These are phyloP conservation scores for Macrotyloma uniflorum DNA, from an alignment of 306 rosid species.

Conservation along the genomic window DNA sequence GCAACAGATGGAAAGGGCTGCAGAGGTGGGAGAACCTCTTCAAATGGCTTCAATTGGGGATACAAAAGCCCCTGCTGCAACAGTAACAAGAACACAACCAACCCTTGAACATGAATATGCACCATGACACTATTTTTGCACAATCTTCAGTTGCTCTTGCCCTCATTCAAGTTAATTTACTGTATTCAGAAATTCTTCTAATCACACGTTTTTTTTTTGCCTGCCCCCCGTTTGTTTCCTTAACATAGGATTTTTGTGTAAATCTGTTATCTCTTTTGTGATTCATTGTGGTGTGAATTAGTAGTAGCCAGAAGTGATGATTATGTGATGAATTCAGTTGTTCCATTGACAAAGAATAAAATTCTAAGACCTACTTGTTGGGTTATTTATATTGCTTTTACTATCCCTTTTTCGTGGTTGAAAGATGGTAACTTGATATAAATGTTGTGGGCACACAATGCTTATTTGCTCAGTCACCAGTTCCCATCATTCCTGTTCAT, in stretches of 20 bases:
- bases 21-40: slow-evolving; percentile 89
- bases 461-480: slow-evolving; percentile 19
- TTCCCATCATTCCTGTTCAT: slow-evolving; percentile 34
- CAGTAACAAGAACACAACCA: slow-evolving; percentile 88
- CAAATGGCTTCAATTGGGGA: slow-evolving; percentile 79
- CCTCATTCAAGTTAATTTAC: slow-evolving; percentile 56
- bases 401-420: slow-evolving; percentile 33
- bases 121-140: slow-evolving; percentile 62
- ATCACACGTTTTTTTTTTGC: slow-evolving; percentile 36
- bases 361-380: slow-evolving; percentile 38
- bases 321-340: slow-evolving; percentile 64
- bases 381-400: slow-evolving; percentile 24
- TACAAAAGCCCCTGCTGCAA: slow-evolving; percentile 90
- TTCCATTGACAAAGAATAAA: slow-evolving; percentile 60
- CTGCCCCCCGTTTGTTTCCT: slow-evolving; percentile 37
- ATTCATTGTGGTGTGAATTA: slow-evolving; percentile 69
- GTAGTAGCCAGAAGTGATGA: slow-evolving; percentile 61
- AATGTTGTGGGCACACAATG: slow-evolving; percentile 44
- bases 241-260: slow-evolving; percentile 73
- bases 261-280: slow-evolving; percentile 55
- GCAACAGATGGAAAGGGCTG: slow-evolving; percentile 86
- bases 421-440: slow-evolving; percentile 28
- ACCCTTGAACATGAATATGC: slow-evolving; percentile 88
- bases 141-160: slow-evolving; percentile 45
- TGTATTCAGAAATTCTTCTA: slow-evolving; percentile 56